Evolutionary conservation across 192 early-diverging fungal genomes (phyloP).

Genomic region (Podila horticola): DNA sequence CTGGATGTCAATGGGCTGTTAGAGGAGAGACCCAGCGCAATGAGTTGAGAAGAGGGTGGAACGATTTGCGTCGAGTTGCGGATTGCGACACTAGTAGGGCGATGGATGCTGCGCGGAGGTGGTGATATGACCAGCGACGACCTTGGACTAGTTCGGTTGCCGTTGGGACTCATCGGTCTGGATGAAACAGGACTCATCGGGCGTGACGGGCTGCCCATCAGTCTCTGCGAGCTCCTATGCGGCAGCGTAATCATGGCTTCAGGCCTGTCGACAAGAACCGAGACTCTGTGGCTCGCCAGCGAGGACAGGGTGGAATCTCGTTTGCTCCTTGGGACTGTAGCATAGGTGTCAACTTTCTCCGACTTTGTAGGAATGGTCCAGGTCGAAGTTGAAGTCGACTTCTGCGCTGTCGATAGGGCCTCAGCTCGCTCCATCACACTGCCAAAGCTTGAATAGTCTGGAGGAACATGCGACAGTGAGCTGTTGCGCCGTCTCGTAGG

Average conservation of each 20-base stretch:
- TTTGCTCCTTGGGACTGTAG: slow-evolving; percentile 33
- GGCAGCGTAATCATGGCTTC: background rate
- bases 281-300: slow-evolving; percentile 6
- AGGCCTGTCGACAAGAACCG: slow-evolving; percentile 4
- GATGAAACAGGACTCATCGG: slow-evolving; percentile 32
- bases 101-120: slow-evolving; percentile 38
- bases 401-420: slow-evolving; percentile 25
- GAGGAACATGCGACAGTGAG: slow-evolving; percentile 23
- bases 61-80: slow-evolving; percentile 48
- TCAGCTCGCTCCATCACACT: slow-evolving; percentile 41
- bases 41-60: slow-evolving; percentile 22
- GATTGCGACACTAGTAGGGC: slow-evolving; percentile 32
- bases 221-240: slow-evolving; percentile 9
- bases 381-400: slow-evolving; percentile 12
- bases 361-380: slow-evolving; percentile 36
- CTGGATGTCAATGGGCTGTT: background rate
- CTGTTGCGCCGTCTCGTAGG: slow-evolving; percentile 35
- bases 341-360: slow-evolving; percentile 8
- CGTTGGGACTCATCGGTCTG: slow-evolving; percentile 27
- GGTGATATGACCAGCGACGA: slow-evolving; percentile 42
- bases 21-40: slow-evolving; percentile 13
- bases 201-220: background rate
- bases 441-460: slow-evolving; percentile 45
- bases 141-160: slow-evolving; percentile 33
- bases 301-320: slow-evolving; percentile 33